These are phyloP conservation scores for Aspergillus sp. DNA, from an alignment of 2,329 filamentous ascomycete species.

Conservation along the genomic window DNA sequence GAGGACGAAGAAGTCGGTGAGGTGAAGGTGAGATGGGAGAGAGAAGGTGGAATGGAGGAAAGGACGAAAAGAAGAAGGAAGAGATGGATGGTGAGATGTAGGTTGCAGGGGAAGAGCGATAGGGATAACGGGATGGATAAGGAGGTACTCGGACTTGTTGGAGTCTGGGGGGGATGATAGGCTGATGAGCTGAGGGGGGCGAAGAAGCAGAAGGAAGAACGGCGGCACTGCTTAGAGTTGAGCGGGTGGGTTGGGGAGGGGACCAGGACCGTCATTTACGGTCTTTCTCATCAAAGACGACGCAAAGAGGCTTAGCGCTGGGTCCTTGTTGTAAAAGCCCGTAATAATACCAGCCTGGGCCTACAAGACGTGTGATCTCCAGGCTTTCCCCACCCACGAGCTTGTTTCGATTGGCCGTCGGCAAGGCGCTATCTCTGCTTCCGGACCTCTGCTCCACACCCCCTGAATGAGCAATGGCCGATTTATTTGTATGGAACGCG, in stretches of 20 bases:
- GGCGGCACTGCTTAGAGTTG: constrained; percentile 19
- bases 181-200: constrained; percentile 7
- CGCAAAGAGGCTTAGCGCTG: background rate
- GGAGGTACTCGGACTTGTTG: constrained; percentile 12
- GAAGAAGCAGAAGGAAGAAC: constrained; percentile 16
- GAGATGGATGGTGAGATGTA: constrained; percentile 19
- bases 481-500: constrained; percentile 9
- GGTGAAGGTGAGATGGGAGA: constrained; percentile 13
- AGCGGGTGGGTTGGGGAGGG: too few species aligned
- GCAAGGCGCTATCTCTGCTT: constrained; percentile 13
- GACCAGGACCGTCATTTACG: constrained; percentile 6
- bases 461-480: constrained; percentile 19
- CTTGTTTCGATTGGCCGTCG: constrained; percentile 4
- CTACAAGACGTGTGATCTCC: constrained; percentile 17
- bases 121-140: constrained; percentile 15
- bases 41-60: constrained; percentile 16
- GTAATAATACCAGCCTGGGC: background rate
- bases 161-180: constrained; percentile 7
- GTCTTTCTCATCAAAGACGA: background rate
- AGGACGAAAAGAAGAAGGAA: constrained; percentile 19
- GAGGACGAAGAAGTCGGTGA: constrained; percentile 15
- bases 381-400: constrained; percentile 10
- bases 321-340: constrained; percentile 23
- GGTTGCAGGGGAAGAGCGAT: constrained; percentile 16
- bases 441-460: constrained; percentile 16